A percentile compares a stretch with the other conserved stretches of the same genome.
Conservation (phyloP, 208 protist genomes). For the Leishmania turanica region DNA sequence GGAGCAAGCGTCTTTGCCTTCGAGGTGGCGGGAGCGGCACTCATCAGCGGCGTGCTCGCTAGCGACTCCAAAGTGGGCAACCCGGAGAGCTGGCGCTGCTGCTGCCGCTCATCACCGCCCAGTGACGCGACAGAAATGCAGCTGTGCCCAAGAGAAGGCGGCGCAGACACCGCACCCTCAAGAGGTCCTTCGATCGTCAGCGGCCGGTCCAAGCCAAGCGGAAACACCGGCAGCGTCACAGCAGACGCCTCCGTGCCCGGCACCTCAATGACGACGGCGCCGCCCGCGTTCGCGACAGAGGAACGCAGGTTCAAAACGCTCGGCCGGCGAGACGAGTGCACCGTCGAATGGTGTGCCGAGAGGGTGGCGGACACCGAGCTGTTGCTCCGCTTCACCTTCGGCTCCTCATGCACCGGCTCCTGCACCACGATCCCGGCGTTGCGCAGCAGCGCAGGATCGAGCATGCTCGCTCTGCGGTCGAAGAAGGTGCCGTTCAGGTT, state of each 20-base stretch:
- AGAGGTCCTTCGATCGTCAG: neutral
- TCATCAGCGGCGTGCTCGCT: neutral
- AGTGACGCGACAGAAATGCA: neutral
- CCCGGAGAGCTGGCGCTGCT: neutral
- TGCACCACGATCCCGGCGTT: slow-evolving; percentile 30
- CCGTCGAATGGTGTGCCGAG: slow-evolving; percentile 11
- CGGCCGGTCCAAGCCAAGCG: neutral
- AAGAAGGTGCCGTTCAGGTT: slow-evolving; percentile 14
- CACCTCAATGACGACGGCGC: neutral
- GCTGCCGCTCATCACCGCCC: neutral
- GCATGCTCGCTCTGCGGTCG: slow-evolving; percentile 20
- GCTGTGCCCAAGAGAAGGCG: neutral
- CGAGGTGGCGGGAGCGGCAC: neutral
- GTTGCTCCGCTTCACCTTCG: neutral
- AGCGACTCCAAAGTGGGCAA: neutral
- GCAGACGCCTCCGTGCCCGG: neutral
- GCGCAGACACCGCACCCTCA: neutral
- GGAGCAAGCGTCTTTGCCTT: slow-evolving; percentile 5
- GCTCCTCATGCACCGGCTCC: slow-evolving; percentile 32
- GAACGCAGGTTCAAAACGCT: neutral
- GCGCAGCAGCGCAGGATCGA: slow-evolving; percentile 23
- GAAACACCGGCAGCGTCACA: neutral
- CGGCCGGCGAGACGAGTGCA: slow-evolving; percentile 5
- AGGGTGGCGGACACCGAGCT: slow-evolving; percentile 2
- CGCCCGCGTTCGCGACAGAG: neutral